phyloP scores from a whole-genome alignment of 495 filamentous ascomycete genomes.

The Trichoderma orchidacearum region DNA sequence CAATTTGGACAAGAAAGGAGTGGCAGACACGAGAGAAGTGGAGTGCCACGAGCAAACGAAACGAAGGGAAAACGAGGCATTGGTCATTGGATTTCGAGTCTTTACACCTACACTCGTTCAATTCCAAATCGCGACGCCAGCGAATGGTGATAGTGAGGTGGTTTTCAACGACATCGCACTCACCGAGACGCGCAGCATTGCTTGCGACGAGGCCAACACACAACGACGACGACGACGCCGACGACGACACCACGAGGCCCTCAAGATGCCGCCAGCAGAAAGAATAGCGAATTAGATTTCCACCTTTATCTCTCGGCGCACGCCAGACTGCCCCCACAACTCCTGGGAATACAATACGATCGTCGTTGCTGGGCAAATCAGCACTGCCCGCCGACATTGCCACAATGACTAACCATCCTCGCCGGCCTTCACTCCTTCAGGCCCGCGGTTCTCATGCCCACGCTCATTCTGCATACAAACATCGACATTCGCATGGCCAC shows the following conservation, averaged over 20 bases:
- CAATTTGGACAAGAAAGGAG: background rate
- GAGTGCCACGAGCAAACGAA: background rate
- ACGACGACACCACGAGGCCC: background rate
- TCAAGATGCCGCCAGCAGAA: background rate
- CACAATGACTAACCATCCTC: conserved; percentile 38
- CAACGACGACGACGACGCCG: background rate
- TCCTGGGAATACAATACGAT: background rate
- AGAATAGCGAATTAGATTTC: background rate
- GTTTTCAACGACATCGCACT: background rate
- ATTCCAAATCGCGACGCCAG: background rate
- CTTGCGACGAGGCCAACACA: too few species aligned
- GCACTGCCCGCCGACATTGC: conserved; percentile 19
- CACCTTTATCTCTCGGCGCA: background rate
- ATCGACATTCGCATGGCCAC: conserved; percentile 17
- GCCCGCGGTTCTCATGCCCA: conserved; percentile 17
- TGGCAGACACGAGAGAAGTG: background rate
- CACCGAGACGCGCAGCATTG: background rate
- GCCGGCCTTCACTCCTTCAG: conserved; percentile 42
- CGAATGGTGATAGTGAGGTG: background rate
- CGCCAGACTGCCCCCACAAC: background rate
- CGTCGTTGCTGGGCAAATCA: background rate
- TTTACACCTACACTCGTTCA: background rate
- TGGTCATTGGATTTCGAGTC: background rate
- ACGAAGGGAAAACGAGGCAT: background rate
- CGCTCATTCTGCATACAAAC: conserved; percentile 15